phyloP scores from a whole-genome alignment of 192 early-diverging fungal genomes.

The Backusella australiensis region DNA sequence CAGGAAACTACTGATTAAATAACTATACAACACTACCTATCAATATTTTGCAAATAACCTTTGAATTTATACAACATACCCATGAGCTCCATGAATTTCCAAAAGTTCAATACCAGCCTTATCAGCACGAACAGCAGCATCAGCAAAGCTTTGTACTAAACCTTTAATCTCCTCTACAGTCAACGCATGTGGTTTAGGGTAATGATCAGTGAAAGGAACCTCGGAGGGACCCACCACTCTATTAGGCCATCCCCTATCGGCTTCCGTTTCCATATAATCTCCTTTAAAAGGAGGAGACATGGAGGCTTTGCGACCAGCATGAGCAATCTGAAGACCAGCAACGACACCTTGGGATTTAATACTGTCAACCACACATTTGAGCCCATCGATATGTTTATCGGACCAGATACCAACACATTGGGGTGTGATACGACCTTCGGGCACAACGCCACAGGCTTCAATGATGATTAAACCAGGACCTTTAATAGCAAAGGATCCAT shows the following conservation, averaged over 20 bases:
- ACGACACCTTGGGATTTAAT: conserved; percentile 58
- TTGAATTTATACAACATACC: background rate
- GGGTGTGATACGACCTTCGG: conserved; percentile 79
- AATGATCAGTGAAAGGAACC: conserved; percentile 43
- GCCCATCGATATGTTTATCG: conserved; percentile 68
- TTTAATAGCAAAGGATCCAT: conserved; percentile 67
- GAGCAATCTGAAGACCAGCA: conserved; percentile 76
- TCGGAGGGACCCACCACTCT: conserved; percentile 66
- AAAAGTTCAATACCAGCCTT: conserved; percentile 57
- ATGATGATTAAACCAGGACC: conserved; percentile 80
- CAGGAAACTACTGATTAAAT: conserved; percentile 78
- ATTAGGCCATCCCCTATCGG: conserved; percentile 69
- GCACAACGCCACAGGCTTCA: conserved; percentile 73
- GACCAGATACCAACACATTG: conserved; percentile 79
- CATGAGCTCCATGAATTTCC: conserved; percentile 73
- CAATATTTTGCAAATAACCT: conserved; percentile 50
- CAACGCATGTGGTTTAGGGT: conserved; percentile 17
- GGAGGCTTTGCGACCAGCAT: conserved; percentile 75
- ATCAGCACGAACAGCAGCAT: conserved; percentile 69
- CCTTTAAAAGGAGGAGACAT: conserved; percentile 13
- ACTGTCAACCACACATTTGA: conserved; percentile 60
- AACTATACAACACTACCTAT: conserved; percentile 76
- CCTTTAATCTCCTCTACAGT: conserved; percentile 58
- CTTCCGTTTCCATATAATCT: conserved; percentile 17
- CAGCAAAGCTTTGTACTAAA: conserved; percentile 59